phyloP scores from a whole-genome alignment of 2,329 filamentous ascomycete species.

The Mycosphaerella sp. region DNA sequence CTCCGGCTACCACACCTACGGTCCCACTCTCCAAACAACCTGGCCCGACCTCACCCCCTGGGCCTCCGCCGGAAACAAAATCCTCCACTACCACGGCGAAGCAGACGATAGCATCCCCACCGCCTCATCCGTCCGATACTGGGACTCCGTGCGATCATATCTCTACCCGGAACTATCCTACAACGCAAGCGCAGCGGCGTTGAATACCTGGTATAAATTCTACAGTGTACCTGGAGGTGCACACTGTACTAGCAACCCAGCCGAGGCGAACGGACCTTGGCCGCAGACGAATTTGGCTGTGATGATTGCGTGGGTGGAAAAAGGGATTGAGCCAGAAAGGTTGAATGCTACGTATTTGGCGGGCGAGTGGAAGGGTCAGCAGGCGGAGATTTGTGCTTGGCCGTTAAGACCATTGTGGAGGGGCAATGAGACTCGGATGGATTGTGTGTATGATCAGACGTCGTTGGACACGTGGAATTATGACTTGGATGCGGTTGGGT shows the following conservation, averaged over 20 bases:
- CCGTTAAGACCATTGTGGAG: constrained; percentile 15
- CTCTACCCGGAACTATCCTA: not conserved
- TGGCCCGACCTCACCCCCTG: constrained; percentile 49
- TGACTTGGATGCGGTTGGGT: constrained; percentile 42
- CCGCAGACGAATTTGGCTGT: constrained; percentile 39
- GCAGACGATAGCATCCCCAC: constrained; percentile 50
- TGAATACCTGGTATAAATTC: not conserved
- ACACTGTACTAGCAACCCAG: constrained; percentile 35
- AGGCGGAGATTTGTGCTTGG: constrained; percentile 12
- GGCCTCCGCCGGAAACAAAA: constrained; percentile 47
- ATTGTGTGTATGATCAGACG: constrained; percentile 38
- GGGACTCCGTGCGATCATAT: constrained; percentile 42
- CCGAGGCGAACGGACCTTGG: constrained; percentile 34
- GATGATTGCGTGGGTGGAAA: constrained; percentile 19
- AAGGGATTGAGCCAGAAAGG: constrained; percentile 13
- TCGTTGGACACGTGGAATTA: constrained; percentile 39
- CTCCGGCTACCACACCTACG: constrained; percentile 44
- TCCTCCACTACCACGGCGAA: constrained; percentile 56
- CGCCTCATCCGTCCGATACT: constrained; percentile 51
- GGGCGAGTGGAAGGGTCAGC: constrained; percentile 9
- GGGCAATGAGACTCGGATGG: constrained; percentile 19
- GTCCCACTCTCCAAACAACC: constrained; percentile 50
- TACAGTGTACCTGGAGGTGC: not conserved
- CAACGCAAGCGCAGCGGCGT: not conserved
- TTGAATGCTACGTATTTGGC: constrained; percentile 15